Base-by-base conservation (phyloP, 805 yeast species). In the Cyberlindnera petersonii region DNA sequence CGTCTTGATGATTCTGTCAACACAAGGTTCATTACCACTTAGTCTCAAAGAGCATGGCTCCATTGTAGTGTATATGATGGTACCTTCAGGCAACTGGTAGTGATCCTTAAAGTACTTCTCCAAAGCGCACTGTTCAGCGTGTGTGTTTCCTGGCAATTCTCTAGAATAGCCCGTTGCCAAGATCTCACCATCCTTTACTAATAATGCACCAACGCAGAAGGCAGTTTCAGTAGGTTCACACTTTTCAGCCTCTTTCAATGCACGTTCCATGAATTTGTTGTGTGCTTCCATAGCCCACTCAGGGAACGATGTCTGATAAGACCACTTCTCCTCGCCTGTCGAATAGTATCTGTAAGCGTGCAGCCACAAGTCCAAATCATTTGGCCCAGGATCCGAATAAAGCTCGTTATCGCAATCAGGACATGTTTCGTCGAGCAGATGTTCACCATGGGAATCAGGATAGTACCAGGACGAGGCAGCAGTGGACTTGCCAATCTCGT, bases 121-220 rank as follows among this genome's bases (percentile, higher is more conserved):
- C 40, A 93, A 57, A 0, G 96, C 96, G 66, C 94, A 83, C 58
- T 93, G 96, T 55, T 93, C 98, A 4, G 98, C 98, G 59, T 91
- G 98, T 0, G 98, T 91, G 60, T 91, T 93, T 0, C 98, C 98
- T 15, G 82, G 85, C 3, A 89, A 65, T 60, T 93, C 98, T 39
- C 98, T 71, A 0, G 98, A 86, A 55, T 76, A 87, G 0, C 98
- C 98, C 0, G 86, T 78, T 7, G 83, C 71, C n/a, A 93, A 57
- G 0, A 91, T 66, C 37, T 72, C 54, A 17, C 72, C 72, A 26
- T 84, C 82, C 39, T 72, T 63, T 0, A 78, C 91, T 5, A 93
- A 65, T 0, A 87, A 79, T 0, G 96, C 94, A 6, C 98, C 98
- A n/a, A 93, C 98, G 47, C 89, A 79, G 58, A 84, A 91, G 17